Conservation (phyloP, 1,139 yeast genomes). For the Spathaspora jeffriesii region DNA sequence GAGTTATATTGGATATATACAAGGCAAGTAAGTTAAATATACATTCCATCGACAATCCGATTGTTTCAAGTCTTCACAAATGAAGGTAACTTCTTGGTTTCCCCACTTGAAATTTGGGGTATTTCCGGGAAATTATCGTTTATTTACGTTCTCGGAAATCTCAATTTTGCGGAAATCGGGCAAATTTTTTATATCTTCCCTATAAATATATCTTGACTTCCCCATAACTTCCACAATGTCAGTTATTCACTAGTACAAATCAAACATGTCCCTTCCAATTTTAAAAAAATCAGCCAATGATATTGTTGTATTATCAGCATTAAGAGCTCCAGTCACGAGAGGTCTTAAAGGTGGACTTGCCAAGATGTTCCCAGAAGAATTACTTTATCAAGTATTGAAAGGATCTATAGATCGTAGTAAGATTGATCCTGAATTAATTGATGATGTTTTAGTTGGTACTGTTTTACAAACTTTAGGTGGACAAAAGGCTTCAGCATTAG, state of each 20-base stretch:
- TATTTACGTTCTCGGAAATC: neutral
- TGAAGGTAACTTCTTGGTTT: neutral
- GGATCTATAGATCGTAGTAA: no score
- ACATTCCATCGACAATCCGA: no score
- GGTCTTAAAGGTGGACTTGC: slow-evolving; percentile 70
- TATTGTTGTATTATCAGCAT: slow-evolving; percentile 35
- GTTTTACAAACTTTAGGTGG: slow-evolving; percentile 95
- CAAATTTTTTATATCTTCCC: neutral
- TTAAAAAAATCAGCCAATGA: slow-evolving; percentile 29
- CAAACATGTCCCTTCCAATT: slow-evolving; percentile 7
- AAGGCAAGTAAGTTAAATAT: no score
- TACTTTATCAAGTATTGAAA: no score
- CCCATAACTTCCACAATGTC: neutral
- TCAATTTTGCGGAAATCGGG: slow-evolving; percentile 1
- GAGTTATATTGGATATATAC: no score
- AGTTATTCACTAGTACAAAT: neutral
- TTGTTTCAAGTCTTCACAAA: neutral
- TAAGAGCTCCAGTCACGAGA: slow-evolving; percentile 36
- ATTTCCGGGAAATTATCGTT: neutral
- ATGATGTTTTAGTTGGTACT: slow-evolving; percentile 91
- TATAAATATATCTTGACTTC: neutral
- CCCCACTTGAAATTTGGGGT: neutral
- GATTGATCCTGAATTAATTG: slow-evolving; percentile 75
- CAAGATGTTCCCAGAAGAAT: no score
- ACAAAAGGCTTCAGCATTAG: slow-evolving; percentile 95